Percentiles rank a stretch among this genome's conserved stretches.
Evolutionary conservation across 2,329 filamentous ascomycete species (phyloP).

Genomic region (Diaporthe amygdali): DNA sequence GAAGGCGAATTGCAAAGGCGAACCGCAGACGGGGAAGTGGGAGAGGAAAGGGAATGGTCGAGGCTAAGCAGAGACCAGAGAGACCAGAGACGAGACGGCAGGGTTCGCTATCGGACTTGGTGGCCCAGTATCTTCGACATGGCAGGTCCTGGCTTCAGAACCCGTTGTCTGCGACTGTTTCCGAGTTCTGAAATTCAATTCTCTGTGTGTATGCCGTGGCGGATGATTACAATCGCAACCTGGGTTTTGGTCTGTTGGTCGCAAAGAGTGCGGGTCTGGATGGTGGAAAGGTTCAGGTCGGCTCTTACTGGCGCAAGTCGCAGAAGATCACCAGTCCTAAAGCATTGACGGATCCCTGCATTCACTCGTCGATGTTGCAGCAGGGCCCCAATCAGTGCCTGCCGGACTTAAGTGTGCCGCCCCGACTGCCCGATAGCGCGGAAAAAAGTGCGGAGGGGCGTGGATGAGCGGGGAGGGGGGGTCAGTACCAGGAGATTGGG

Average conservation of each 20-base stretch:
- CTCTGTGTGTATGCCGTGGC: neutral
- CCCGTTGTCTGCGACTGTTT: neutral
- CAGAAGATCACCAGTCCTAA: conserved; percentile 19
- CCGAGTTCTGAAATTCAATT: neutral
- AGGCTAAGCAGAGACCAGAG: conserved; percentile 16
- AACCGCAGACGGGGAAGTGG: neutral
- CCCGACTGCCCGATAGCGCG: neutral
- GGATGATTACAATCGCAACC: neutral
- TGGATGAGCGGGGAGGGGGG: neutral
- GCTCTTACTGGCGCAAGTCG: conserved; percentile 12
- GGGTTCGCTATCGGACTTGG: conserved; percentile 26
- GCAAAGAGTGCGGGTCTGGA: conserved; percentile 1
- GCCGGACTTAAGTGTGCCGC: neutral
- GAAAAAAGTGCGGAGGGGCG: conserved; percentile 11
- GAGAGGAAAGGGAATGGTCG: conserved; percentile 2
- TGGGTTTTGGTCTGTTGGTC: neutral
- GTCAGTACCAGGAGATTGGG: neutral
- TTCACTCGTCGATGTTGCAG: neutral
- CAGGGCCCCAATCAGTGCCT: conserved; percentile 11
- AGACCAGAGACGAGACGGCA: conserved; percentile 20
- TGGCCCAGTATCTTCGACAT: conserved; percentile 25
- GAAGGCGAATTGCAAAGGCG: neutral
- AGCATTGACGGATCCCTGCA: conserved; percentile 12
- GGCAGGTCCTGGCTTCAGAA: conserved; percentile 20
- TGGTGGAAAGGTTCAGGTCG: conserved; percentile 1